A percentile compares a stretch with the other conserved stretches of the same genome.
phyloP scores from a whole-genome alignment of 1,139 yeast species.

The Sugiyamaella novakii region DNA sequence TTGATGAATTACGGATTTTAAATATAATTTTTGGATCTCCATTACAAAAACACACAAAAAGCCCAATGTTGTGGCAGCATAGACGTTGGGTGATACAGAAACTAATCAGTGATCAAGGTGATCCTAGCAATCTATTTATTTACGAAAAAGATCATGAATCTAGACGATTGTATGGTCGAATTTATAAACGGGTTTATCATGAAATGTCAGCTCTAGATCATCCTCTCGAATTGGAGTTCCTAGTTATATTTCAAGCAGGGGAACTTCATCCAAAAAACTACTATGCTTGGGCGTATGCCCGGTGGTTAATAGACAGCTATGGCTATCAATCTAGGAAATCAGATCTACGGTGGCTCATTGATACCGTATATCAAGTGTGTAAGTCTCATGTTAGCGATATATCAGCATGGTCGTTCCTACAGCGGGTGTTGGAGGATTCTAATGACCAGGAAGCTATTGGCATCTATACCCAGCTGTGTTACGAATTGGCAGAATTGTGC shows the following conservation, averaged over 20 bases:
- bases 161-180: not conserved
- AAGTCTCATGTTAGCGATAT: conserved; percentile 44
- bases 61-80: conserved; percentile 46
- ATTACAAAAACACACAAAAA: conserved; percentile 43
- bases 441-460: too few species aligned
- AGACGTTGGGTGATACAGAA: conserved; percentile 37
- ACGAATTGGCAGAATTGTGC: conserved; percentile 22
- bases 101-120: not conserved
- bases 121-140: not conserved
- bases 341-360: conserved; percentile 19
- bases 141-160: not conserved
- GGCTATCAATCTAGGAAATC: conserved; percentile 2
- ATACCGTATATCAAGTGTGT: conserved; percentile 41
- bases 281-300: conserved; percentile 49
- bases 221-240: conserved; percentile 32
- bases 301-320: conserved; percentile 38
- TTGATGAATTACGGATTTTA: conserved; percentile 36
- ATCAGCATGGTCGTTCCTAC: conserved; percentile 50
- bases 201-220: not conserved
- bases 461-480: too few species aligned
- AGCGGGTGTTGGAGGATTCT: conserved; percentile 29
- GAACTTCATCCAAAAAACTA: conserved; percentile 49
- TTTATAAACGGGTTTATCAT: not conserved
- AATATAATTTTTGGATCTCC: conserved; percentile 41
- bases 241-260: conserved; percentile 42